These are phyloP conservation scores for Citrus unshiu DNA, from an alignment of 345 rosid species.

Conservation along the genomic window DNA sequence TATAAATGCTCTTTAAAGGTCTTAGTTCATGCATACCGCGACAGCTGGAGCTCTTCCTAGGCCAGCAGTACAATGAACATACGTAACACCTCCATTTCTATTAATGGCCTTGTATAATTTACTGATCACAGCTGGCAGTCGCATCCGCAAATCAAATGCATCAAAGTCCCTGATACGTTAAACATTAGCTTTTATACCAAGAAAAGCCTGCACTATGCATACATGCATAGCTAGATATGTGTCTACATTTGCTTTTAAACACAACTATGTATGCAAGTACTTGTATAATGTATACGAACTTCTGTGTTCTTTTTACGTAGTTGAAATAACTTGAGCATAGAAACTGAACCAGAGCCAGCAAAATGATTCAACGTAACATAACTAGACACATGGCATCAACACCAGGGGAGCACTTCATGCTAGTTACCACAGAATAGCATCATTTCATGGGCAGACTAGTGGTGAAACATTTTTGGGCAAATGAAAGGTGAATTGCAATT, in stretches of 20 bases:
- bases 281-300: background rate
- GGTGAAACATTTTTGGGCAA: background rate
- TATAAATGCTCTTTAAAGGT: background rate
- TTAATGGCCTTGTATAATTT: slow-evolving; percentile 61
- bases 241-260: background rate
- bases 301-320: background rate
- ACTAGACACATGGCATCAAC: background rate
- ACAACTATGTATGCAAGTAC: background rate
- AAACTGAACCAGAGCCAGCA: background rate
- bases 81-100: slow-evolving; percentile 80
- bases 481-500: background rate
- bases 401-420: background rate
- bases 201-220: background rate
- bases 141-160: slow-evolving; percentile 86
- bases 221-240: background rate
- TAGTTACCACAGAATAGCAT: background rate
- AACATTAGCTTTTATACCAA: slow-evolving; percentile 19
- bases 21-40: slow-evolving; percentile 50
- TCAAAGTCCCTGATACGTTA: slow-evolving; percentile 83
- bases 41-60: slow-evolving; percentile 96
- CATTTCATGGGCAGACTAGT: background rate
- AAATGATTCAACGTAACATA: background rate
- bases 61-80: slow-evolving; percentile 97
- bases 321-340: background rate
- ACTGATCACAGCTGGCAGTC: slow-evolving; percentile 88